Conservation (phyloP, 2,329 filamentous ascomycete genomes). For the Nemania bipapillata region DNA sequence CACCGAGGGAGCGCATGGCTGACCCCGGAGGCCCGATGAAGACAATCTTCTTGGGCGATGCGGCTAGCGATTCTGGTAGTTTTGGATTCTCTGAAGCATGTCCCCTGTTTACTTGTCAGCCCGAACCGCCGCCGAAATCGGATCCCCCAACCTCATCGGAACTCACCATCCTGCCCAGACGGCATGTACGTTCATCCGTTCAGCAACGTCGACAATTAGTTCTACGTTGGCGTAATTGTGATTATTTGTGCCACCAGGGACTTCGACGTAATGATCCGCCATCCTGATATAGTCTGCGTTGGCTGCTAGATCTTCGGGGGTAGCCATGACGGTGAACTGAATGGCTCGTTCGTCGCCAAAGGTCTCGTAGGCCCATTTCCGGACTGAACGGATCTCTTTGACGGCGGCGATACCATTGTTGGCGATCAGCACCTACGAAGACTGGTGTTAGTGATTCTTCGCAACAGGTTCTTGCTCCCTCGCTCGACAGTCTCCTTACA, state of each 20-base stretch:
- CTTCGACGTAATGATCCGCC: constrained; percentile 99
- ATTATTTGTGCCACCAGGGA: constrained; percentile 98
- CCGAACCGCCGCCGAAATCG: neutral
- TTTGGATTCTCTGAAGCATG: constrained; percentile 99
- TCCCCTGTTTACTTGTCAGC: constrained; percentile 68
- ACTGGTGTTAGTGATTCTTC: constrained; percentile 26
- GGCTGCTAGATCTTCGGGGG: constrained; percentile 94
- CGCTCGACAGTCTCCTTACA: constrained; percentile 65
- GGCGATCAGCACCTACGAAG: constrained; percentile 86
- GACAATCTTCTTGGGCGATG: constrained; percentile 97
- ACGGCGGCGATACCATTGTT: constrained; percentile 99
- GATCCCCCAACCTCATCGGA: neutral
- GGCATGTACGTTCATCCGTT: constrained; percentile 97
- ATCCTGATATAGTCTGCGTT: constrained; percentile 99
- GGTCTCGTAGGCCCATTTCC: constrained; percentile 99
- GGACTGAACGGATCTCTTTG: constrained; percentile 98
- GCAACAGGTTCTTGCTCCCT: constrained; percentile 5
- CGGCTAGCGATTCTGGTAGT: constrained; percentile 92
- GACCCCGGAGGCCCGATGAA: constrained; percentile 98
- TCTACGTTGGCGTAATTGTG: constrained; percentile 99
- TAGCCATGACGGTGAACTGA: constrained; percentile 99
- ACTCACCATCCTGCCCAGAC: constrained; percentile 98
- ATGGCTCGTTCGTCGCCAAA: constrained; percentile 98
- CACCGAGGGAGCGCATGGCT: constrained; percentile 97
- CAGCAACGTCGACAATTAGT: constrained; percentile 97